Evolutionary conservation across 1,139 yeast genomes (phyloP).

Genomic region (Candida dubliniensis): DNA sequence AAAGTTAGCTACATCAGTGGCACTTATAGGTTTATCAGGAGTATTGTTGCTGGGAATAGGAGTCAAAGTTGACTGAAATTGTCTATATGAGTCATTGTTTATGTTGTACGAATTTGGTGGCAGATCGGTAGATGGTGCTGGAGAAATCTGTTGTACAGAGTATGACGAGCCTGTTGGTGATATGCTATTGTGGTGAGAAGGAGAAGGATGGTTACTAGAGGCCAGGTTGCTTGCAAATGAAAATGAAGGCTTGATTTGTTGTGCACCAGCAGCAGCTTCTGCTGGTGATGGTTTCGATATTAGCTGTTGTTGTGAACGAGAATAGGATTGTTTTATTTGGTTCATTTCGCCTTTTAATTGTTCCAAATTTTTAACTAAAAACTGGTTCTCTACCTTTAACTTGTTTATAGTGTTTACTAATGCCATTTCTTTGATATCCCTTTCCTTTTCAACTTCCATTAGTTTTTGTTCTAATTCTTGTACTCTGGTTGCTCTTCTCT

Average conservation of each 20-base stretch:
- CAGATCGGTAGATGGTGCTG: conserved; percentile 56
- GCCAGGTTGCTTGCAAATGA: background rate
- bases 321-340: conserved; percentile 15
- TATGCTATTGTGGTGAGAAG: conserved; percentile 14
- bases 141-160: conserved; percentile 50
- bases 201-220: conserved; percentile 12
- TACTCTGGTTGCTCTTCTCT: conserved; percentile 68
- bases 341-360: conserved; percentile 31
- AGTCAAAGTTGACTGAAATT: conserved; percentile 14
- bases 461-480: conserved; percentile 48
- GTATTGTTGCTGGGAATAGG: conserved; percentile 17
- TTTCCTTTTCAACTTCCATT: conserved; percentile 65
- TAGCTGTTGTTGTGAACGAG: conserved; percentile 8
- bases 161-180: conserved; percentile 37
- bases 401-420: conserved; percentile 51
- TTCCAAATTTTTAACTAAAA: conserved; percentile 36
- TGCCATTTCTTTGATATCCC: conserved; percentile 60
- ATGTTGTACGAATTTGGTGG: conserved; percentile 25
- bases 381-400: conserved; percentile 42
- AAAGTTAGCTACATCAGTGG: conserved; percentile 20
- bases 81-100: background rate
- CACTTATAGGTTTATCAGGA: conserved; percentile 2
- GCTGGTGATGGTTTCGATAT: background rate
- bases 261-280: background rate
- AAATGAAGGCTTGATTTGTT: conserved; percentile 6